Conservation (phyloP, 2,329 filamentous ascomycete species). For the Fusarium nelsonii region DNA sequence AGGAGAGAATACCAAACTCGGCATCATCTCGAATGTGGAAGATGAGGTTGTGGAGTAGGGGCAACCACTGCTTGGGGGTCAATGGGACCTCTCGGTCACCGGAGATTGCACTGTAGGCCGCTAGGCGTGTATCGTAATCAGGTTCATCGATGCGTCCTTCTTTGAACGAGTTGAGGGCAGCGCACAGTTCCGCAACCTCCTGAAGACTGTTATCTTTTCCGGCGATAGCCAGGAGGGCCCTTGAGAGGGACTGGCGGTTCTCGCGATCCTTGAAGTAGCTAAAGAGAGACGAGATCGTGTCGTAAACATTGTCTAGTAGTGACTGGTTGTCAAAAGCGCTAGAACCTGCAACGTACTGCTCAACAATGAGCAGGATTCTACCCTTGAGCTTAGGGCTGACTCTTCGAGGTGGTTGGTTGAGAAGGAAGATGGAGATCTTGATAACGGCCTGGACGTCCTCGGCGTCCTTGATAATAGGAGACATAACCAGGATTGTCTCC, state of each 20-base stretch:
- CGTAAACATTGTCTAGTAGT: constrained; percentile 75
- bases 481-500: constrained; percentile 80
- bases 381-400: constrained; percentile 88
- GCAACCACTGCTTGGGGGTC: constrained; percentile 82
- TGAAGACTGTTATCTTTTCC: constrained; percentile 70
- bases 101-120: constrained; percentile 80
- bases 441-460: constrained; percentile 82
- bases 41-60: constrained; percentile 88
- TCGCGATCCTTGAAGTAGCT: constrained; percentile 88
- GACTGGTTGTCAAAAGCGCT: constrained; percentile 54
- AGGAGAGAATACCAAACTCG: constrained; percentile 84
- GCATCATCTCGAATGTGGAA: constrained; percentile 89
- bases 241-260: constrained; percentile 79
- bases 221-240: constrained; percentile 79
- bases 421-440: constrained; percentile 81
- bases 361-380: constrained; percentile 81
- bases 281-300: constrained; percentile 83
- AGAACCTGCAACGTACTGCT: constrained; percentile 80
- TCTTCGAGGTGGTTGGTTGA: constrained; percentile 85
- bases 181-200: constrained; percentile 77
- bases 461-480: constrained; percentile 75
- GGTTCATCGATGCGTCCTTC: constrained; percentile 81
- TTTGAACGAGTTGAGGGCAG: constrained; percentile 84
- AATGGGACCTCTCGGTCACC: constrained; percentile 70
- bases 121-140: constrained; percentile 85